Conservation (phyloP, 805 yeast genomes). For the Metschnikowia santaceciliae region DNA sequence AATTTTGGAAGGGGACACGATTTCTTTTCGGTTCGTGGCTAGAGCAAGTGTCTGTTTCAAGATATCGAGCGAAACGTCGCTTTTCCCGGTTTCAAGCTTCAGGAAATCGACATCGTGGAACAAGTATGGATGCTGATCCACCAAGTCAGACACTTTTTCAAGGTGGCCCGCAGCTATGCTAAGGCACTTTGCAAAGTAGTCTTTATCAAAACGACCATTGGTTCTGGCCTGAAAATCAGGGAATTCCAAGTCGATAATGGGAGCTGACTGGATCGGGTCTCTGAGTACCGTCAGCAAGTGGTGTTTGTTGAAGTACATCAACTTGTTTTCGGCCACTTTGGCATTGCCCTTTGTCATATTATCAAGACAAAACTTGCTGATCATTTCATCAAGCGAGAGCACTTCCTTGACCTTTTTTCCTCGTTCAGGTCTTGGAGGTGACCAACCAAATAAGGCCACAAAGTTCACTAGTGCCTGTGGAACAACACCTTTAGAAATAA, state of each 20-base stretch:
- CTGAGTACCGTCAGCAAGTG: constrained; percentile 48
- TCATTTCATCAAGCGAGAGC: constrained; percentile 49
- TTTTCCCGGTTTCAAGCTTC: neutral
- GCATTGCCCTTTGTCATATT: constrained; percentile 91
- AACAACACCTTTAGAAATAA: constrained; percentile 58
- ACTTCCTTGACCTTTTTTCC: constrained; percentile 52
- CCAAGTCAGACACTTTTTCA: constrained; percentile 51
- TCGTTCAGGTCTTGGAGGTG: constrained; percentile 58
- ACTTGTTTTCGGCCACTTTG: constrained; percentile 76
- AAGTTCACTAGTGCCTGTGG: constrained; percentile 89
- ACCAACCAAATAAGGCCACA: constrained; percentile 91
- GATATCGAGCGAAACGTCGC: constrained; percentile 11
- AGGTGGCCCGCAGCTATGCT: constrained; percentile 46
- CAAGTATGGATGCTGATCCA: constrained; percentile 44
- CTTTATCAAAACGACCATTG: constrained; percentile 17
- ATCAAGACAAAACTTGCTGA: constrained; percentile 54
- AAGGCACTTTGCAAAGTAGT: constrained; percentile 40
- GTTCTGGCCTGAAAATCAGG: constrained; percentile 17
- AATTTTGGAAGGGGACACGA: constrained; percentile 3
- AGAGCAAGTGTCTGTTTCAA: constrained; percentile 14
- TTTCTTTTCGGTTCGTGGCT: constrained; percentile 5
- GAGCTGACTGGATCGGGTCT: constrained; percentile 31
- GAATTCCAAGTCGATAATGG: constrained; percentile 32
- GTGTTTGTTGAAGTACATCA: constrained; percentile 71
- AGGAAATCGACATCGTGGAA: constrained; percentile 38